These are phyloP conservation scores for Bisporella sp. DNA, from an alignment of 2,329 filamentous ascomycete genomes.

Conservation along the genomic window DNA sequence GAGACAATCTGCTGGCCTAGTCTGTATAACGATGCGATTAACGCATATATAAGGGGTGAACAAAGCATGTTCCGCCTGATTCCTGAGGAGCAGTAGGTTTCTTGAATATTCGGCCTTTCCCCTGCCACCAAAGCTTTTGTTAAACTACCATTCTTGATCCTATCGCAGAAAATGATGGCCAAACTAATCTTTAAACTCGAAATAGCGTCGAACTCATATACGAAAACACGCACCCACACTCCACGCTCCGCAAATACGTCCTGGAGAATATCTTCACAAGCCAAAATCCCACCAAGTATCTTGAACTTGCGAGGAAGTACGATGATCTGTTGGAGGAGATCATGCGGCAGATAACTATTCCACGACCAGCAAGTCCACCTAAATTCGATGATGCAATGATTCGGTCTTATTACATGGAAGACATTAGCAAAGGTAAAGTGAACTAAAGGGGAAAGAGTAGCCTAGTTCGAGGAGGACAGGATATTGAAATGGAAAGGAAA, in stretches of 20 bases:
- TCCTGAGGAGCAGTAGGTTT: background rate
- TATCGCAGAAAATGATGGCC: background rate
- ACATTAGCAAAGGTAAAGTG: background rate
- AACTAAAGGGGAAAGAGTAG: no score
- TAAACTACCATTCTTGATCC: background rate
- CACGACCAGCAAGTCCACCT: background rate
- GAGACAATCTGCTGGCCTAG: slow-evolving; percentile 8
- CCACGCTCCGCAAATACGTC: background rate
- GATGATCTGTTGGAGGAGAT: background rate
- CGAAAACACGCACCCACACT: background rate
- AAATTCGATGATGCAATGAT: background rate
- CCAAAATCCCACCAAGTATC: background rate
- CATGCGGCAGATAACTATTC: background rate
- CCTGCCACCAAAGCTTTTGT: no score
- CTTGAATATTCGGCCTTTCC: no score
- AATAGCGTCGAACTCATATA: background rate
- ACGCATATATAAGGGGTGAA: slow-evolving; percentile 8
- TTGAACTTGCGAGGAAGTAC: background rate
- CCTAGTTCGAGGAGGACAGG: no score
- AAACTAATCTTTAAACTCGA: background rate
- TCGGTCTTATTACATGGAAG: background rate
- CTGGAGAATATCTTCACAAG: background rate
- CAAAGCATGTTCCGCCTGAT: background rate
- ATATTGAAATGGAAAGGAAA: no score
- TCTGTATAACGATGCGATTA: slow-evolving; percentile 12